Conservation (phyloP, 305 asterid genomes). For the Galium porrigens region DNA sequence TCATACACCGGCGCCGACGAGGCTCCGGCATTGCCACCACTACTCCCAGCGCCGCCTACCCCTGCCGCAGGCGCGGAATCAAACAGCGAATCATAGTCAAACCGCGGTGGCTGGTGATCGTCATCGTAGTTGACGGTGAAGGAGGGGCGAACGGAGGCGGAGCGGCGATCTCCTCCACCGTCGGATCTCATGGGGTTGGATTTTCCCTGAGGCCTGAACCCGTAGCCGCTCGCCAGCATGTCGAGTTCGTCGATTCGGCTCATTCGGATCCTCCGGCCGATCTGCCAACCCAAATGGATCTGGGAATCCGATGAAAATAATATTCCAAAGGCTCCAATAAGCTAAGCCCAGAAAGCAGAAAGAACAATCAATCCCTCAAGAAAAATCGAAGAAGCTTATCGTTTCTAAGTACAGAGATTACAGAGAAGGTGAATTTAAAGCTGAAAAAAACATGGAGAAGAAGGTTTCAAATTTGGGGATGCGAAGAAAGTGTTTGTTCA, state of each 20-base stretch:
- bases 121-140: constrained; percentile 23
- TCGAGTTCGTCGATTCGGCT: constrained; percentile 71
- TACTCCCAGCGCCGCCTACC: constrained; percentile 6
- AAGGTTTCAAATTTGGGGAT: constrained; percentile 6
- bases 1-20: constrained; percentile 69
- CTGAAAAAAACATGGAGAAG: background rate
- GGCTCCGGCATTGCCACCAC: constrained; percentile 15
- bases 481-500: background rate
- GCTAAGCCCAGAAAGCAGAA: background rate
- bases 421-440: constrained; percentile 3
- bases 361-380: background rate
- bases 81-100: constrained; percentile 72
- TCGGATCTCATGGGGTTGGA: constrained; percentile 78
- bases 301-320: constrained; percentile 19
- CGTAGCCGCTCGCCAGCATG: constrained; percentile 56
- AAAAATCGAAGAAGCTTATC: no score
- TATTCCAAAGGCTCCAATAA: constrained; percentile 15
- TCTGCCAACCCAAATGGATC: constrained; percentile 44
- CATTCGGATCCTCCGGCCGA: constrained; percentile 21
- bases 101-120: constrained; percentile 24
- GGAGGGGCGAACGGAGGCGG: constrained; percentile 34
- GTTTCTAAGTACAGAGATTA: background rate
- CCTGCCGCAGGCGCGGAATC: constrained; percentile 16
- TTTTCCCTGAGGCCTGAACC: constrained; percentile 61
- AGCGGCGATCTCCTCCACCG: constrained; percentile 24